phyloP scores from a whole-genome alignment of 768 basidiomycete species.

The Kwoniella dendrophila region DNA sequence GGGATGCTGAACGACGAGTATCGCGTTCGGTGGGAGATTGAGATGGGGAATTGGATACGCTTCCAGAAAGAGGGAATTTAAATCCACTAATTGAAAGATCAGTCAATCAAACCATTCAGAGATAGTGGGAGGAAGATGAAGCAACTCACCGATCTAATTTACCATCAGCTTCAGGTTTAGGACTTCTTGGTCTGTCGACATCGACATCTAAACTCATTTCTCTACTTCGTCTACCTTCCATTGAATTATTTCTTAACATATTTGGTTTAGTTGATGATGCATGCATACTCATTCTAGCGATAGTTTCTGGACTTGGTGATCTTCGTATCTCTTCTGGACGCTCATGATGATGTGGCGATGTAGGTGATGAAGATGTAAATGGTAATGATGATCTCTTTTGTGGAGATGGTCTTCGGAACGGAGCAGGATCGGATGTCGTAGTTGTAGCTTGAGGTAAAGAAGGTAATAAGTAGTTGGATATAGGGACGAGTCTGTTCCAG shows the following conservation, averaged over 20 bases:
- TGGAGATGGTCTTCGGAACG: constrained; percentile 50
- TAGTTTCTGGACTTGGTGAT: constrained; percentile 51
- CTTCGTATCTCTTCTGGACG: constrained; percentile 23
- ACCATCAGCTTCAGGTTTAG: constrained; percentile 53
- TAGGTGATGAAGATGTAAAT: constrained; percentile 40
- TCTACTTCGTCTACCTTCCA: constrained; percentile 25
- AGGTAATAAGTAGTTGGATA: constrained; percentile 47
- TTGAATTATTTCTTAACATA: constrained; percentile 15
- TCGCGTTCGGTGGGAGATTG: constrained; percentile 11
- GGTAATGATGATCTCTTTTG: constrained; percentile 48
- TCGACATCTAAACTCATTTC: constrained; percentile 34
- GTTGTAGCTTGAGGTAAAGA: constrained; percentile 30
- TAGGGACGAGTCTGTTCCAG: constrained; percentile 48
- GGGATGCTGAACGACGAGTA: constrained; percentile 6
- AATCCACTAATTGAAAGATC: constrained; percentile 30
- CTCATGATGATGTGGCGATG: constrained; percentile 56
- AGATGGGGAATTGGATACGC: constrained; percentile 16
- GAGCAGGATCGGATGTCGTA: constrained; percentile 35
- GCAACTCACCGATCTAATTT: constrained; percentile 49
- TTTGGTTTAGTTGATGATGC: constrained; percentile 6
- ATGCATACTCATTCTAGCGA: constrained; percentile 53
- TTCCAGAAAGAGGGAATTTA: constrained; percentile 48
- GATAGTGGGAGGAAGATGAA: neutral
- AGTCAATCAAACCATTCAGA: neutral
- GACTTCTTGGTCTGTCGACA: constrained; percentile 43